Evolutionary conservation across 139 green algal genomes (phyloP).

Genomic region (Chlorella sp.): DNA sequence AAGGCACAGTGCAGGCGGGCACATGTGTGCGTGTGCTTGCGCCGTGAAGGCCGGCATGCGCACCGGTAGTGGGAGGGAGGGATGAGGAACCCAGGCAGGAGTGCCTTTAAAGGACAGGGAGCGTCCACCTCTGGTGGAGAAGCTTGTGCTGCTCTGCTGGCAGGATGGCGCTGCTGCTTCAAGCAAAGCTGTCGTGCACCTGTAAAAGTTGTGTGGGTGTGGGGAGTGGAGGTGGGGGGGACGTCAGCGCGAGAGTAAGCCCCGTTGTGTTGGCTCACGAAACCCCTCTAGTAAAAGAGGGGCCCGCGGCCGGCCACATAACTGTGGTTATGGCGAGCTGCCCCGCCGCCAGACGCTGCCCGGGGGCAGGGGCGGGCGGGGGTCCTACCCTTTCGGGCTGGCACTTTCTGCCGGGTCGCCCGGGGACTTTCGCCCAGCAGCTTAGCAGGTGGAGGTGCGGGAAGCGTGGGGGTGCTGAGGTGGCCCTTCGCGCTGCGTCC

Average conservation of each 20-base stretch:
- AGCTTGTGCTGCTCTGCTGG: neutral
- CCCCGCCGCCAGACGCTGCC: constrained; percentile 59
- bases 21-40: neutral
- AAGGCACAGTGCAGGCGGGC: neutral
- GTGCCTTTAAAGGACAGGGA: too few relatives aligned
- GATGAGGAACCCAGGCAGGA: too few relatives aligned
- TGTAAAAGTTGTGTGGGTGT: neutral
- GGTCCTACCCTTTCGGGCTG: constrained; percentile 90
- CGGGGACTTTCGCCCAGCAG: constrained; percentile 98
- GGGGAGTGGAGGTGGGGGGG: constrained; percentile 38
- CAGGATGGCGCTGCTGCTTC: neutral
- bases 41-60: neutral
- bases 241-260: constrained; percentile 98
- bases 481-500: constrained; percentile 85
- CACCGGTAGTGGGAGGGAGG: neutral
- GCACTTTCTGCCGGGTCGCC: constrained; percentile 96
- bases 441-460: constrained; percentile 9
- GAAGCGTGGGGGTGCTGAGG: constrained; percentile 57
- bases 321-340: constrained; percentile 98
- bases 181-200: neutral
- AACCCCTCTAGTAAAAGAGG: constrained; percentile 38
- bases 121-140: too few relatives aligned
- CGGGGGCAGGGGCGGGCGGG: constrained; percentile 37
- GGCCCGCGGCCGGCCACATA: constrained; percentile 89
- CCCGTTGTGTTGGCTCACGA: constrained; percentile 94